Percentiles rank a stretch among this genome's conserved stretches.
phyloP scores from a whole-genome alignment of 306 rosid genomes.

The Pachyrhizus erosus region DNA sequence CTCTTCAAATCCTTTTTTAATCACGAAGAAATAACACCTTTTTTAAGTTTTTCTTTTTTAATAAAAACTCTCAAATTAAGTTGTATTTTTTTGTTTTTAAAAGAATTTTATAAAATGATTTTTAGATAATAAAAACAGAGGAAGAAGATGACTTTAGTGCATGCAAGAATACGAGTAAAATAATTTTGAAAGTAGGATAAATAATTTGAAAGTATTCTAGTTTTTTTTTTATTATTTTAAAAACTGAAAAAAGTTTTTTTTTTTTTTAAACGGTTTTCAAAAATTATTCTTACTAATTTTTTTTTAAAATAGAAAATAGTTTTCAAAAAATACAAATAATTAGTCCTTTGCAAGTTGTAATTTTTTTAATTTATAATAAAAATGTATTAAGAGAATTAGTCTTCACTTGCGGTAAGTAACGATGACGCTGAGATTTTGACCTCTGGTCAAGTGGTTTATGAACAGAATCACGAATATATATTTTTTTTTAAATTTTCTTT shows the following conservation, averaged over 20 bases:
- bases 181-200: not conserved
- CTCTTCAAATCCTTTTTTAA: not conserved
- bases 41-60: too few relatives aligned
- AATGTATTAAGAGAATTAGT: too few relatives aligned
- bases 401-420: not conserved
- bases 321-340: not conserved
- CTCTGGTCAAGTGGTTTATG: not conserved
- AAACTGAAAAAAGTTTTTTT: not conserved
- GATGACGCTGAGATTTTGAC: not conserved
- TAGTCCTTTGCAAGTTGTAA: not conserved
- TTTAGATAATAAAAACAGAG: not conserved
- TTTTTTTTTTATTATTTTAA: not conserved
- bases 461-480: not conserved
- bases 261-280: not conserved
- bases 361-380: too few relatives aligned
- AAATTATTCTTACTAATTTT: not conserved
- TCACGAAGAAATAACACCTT: too few relatives aligned
- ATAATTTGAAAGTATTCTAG: not conserved
- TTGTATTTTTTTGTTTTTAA: not conserved
- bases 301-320: not conserved
- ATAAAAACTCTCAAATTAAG: too few relatives aligned
- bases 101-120: not conserved
- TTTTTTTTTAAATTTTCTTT: not conserved
- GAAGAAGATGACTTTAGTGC: not conserved
- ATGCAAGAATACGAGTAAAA: not conserved